Base-by-base conservation (phyloP, 78 protist species). In the Dictyostelium brefeldianum region DNA sequence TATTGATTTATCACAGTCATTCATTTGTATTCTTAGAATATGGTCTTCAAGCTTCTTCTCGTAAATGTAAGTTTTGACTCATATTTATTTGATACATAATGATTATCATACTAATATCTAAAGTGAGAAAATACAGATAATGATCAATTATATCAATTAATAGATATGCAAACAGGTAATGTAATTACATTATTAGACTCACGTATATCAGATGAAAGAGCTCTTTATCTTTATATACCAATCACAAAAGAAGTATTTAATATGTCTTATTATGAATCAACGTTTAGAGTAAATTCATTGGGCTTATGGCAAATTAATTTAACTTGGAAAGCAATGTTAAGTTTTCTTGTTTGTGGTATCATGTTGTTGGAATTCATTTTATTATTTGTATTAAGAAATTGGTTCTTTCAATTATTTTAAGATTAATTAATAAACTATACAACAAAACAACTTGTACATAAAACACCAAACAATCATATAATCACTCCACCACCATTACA, bases 231-330 rank as follows among this genome's bases (percentile, higher is more conserved):
- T 5, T 87, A 87, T 64, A 46, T 87, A 27, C 93, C 93, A 62
- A 51, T 87, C 15, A 22, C 84, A 14, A 87, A 87, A 59, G 75
- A 87, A 47, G 93, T 87, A 3, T 87, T 87, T 27, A 87, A 87
- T 43, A 87, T 87, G 93, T 48, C 93, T 14, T 87, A 87, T 56
- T 87, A 54, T 78, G 85, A 87, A 65, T 77, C 93, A 15, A 87
- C 93, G 14, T 87, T 87, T 65, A 74, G 79, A 87, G 57, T 87
- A 14, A 87, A 87, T 87, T 50, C 93, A 17, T 29, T 87, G 14
- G 93, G 93, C 0, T 84, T 77, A 11, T 87, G 93, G 93, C 31
- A 87, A 65, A 79, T 87, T 1, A 41, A 65, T 6, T 22, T 87
- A 31, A 87, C 93, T 1, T 87, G 93, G 93, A 87, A 87, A 65